Base-by-base conservation (phyloP, 2,329 filamentous ascomycete species). In the Metarhizium brunneum region DNA sequence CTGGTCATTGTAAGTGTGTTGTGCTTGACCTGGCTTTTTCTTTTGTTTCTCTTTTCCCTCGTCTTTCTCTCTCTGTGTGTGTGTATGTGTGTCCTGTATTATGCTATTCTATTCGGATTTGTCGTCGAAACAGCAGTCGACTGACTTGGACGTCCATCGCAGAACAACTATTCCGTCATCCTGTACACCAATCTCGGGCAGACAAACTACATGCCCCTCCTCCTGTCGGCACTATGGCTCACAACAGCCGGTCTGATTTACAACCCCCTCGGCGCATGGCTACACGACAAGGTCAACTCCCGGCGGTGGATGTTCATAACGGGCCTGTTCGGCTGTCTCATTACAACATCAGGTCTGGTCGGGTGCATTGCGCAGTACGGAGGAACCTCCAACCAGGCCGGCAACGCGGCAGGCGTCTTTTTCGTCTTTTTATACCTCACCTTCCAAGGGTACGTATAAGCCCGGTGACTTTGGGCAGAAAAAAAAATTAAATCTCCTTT, bases 361-460 rank as follows among this genome's bases (percentile, higher is more conserved):
- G 25, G 25, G 4, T 25, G 25, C 25, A 25, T 25, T 25, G 25
- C 25, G 25, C 25, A 25, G 2, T 71, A 64, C 14, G 63, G 65
- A 0, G 71, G 71, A 6, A 73, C 68, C 0, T 66, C 64, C 0
- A 71, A 71, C 60, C 63, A 69, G 16, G 69, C 68, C 1, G 72
- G 73, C 42, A 45, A 45, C 42, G 70, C 71, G 2, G 60, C 69
- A 0, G 71, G 71, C 14, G 71, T 72, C 1, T 70, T 76, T 42
- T 69, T 77, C n/a, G 69, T 76, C 16, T 73, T 74, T 11, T 56
- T 79, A 1, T 76, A 80, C 56, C 67, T 80, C 11, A 71, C 75
- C 0, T 78, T 80, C 42, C 42, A 47, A 47, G 43, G 43, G 59
- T 76, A 79, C 56, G 75, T 73, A 61, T 69, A 63, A 25, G 4